Evolutionary conservation across 139 green algal genomes (phyloP).

Genomic region (Tetradesmus obliquus): DNA sequence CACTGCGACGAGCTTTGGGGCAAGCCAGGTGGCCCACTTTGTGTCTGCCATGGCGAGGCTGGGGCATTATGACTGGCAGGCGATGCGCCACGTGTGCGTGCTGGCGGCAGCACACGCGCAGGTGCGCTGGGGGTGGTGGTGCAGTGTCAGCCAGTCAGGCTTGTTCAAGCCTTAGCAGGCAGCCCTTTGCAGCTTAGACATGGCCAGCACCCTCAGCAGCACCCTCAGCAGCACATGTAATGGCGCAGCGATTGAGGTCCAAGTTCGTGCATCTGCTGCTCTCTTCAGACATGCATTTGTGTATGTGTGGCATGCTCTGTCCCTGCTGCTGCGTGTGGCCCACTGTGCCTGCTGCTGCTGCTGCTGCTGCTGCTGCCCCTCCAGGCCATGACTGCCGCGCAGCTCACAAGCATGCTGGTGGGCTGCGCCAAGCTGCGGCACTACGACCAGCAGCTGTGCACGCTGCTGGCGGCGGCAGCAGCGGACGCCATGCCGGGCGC

Average conservation of each 20-base stretch:
- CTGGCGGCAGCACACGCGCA: neutral
- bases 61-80: slow-evolving; percentile 41
- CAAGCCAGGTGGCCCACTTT: neutral
- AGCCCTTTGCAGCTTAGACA: too few species aligned
- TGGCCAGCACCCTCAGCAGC: too few species aligned
- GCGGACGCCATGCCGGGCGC: neutral
- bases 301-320: neutral
- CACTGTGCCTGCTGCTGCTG: neutral
- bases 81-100: neutral
- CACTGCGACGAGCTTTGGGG: neutral
- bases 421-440: slow-evolving; percentile 34
- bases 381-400: neutral
- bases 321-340: neutral
- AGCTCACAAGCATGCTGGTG: slow-evolving; percentile 17
- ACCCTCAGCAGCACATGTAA: too few species aligned
- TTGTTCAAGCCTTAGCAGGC: too few species aligned
- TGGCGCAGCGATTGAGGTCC: too few species aligned
- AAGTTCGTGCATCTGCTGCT: neutral
- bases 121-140: neutral
- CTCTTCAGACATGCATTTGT: neutral
- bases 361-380: neutral
- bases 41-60: neutral
- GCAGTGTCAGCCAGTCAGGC: too few species aligned
- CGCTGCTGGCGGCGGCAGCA: neutral
- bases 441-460: slow-evolving; percentile 33